Evolutionary conservation across 805 yeast species (phyloP), one percentile per base, ranked within the genome.

Genomic region (Cyberlindnera maclurae): DNA sequence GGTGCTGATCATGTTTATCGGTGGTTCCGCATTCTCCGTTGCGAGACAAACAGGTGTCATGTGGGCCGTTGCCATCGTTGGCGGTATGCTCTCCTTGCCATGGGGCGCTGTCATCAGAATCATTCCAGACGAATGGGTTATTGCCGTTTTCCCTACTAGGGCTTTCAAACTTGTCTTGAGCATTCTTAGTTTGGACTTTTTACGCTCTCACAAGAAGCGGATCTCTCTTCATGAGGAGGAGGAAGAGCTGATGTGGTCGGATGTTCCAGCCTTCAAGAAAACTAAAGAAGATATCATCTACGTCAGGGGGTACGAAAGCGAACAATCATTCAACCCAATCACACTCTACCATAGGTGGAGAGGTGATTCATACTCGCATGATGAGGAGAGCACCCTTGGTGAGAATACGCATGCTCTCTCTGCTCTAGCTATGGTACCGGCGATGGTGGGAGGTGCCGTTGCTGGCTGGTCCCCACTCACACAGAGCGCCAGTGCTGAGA

Each of bases 1-100:
- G 65, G 67, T 88, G 3, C 60, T 90, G 38, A 90, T 93, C 51
- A 93, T 93, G 97, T 84, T 79, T 62, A 90, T 86, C 46, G 99
- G 99, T 39, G 98, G 99, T 40, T 84, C 90, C 31, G 96, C 98
- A 0, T 93, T 93, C 63, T 77, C 89, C 7, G 71, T 89, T 47
- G 76, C 75, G 3, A 71, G 81, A 45, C 94, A 84, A 62, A 82
- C 95, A 1, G 82, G 83, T 7, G 77, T 77, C 1, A 78, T 80
- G 83, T 94, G 98, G 98, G 93, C 75, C 1, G 78, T 87, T 2
- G 93, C 97, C 0, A 62, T 90, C 5, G 54, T 83, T 20, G 77
- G 94, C 63, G 97, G 97, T 24, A 57, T 82, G 45, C 35, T 83
- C 13, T 81, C 96, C 12, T 63, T 93, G 30, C 97, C 97, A 0